Evolutionary conservation across 495 filamentous ascomycete species (phyloP), one percentile per base, ranked within the genome.

Genomic region (Podospora didyma): DNA sequence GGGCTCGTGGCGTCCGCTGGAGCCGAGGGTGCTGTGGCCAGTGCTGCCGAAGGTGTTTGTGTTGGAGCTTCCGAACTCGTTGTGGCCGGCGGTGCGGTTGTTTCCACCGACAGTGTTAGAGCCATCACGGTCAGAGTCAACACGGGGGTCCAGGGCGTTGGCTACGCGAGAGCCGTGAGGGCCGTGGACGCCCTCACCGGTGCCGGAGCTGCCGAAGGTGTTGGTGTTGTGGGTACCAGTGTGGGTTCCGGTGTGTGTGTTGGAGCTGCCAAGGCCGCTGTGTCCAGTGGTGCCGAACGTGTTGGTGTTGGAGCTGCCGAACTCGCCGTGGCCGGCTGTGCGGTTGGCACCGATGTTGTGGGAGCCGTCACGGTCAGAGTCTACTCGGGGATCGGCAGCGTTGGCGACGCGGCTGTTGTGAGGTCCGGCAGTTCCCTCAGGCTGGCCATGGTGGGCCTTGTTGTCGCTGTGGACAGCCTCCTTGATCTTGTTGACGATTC

Each of bases 401-500:
- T 82, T 79, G 69, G 65, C 58, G 9, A 55, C 55, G 28, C 62
- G 62, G 58, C 62, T 60, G 66, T 56, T 68, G 63, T 67, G 71
- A 7, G 65, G 57, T 31, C 73, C 79, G 54, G 73, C 68, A 21
- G 71, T 70, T 19, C 75, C 73, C 60, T 75, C 73, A 26, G 74
- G 65, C 19, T 64, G 46, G 58, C 21, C 20, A 14, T 22, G 19
- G 49, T 31, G 26, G 9, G 26, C 26, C 26, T 57, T 64, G 46
- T 62, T 66, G 69, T 81, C 72, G 52, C 72, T 62, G 52, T 79
- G 73, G 54, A 91, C 59, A 64, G 79, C 84, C 35, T 89, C 82
- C 74, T 89, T 90, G 71, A 89, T 78, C 64, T 90, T 91, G 77
- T 90, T 80, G 62, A 89, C 68, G 58, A 90, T 69, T 57, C 75